Base-by-base conservation (phyloP, 2,329 filamentous ascomycete species). In the Fusarium pseudoanthophilum region DNA sequence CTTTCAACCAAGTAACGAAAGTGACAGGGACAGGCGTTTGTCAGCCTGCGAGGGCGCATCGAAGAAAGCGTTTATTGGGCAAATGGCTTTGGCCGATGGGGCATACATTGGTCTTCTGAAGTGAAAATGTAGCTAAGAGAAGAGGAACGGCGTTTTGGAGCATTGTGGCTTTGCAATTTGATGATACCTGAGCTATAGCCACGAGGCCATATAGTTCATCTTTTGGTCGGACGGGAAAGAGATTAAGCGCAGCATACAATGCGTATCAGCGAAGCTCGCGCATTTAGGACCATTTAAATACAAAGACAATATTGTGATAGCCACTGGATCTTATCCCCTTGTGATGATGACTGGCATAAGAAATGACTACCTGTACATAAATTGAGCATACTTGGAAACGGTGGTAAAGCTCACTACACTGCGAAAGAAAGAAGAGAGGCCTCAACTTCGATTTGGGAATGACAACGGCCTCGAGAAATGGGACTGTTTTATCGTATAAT, bases 121-220 rank as follows among this genome's bases (percentile, higher is more conserved):
- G 45, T 49, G 66, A 43, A 61, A 53, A 60, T 56, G 59, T 43
- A 46, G 63, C 55, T 49, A 62, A 61, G 43, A 64, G 56, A 62
- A 40, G 61, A 62, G 30, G 45, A 62, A 53, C 52, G 69, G 76
- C 75, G 76, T 78, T 78, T 75, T 57, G 70, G 67, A 69, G 65
- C 55, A 66, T 63, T 62, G 49, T 40, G 59, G 45, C 60, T 67
- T 69, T 77, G 66, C 56, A 60, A 66, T 62, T 76, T 69, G 52
- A 78, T 77, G 76, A 78, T 78, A 78, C 76, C 76, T 78, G 75
- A 78, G 75, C 71, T 74, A 66, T 61, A 67, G 42, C 48, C 53
- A 72, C 36, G 40, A 40, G 60, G 63, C 37, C 53, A 69, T 64
- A 64, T 69, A 67, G 74, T 67, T 77, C 74, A 76, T 63, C 37